Evolutionary conservation across 1,139 yeast species (phyloP), one percentile per base, ranked within the genome.

Genomic region (Spathaspora sp.): DNA sequence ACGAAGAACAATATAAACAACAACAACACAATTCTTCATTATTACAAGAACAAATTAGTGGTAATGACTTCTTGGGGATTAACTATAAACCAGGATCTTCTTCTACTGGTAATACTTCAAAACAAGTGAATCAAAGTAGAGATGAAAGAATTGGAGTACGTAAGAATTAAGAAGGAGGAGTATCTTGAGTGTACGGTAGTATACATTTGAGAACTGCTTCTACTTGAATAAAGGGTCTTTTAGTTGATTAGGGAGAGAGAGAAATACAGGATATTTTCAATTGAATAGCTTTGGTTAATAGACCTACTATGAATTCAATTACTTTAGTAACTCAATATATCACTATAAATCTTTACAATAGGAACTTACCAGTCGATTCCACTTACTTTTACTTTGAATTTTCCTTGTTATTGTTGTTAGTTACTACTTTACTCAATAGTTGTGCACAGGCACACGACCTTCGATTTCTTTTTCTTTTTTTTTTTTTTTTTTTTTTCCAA

Each of bases 101-200:
- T 4, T 34, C 38, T 10, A 5, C n/a, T 34, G 38, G 38, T 10
- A 34, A 16, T 18, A 34, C 10, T 8, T 34, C 38, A 7, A 34
- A 34, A 15, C 38, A 34, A 18, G 33, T 11, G 10, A 46, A 42
- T 31, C 43, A 42, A 39, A 40, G 50, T 11, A 56, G 56, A 43
- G 58, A 56, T 40, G 62, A 58, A n/a, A 51, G 62, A 41, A 55
- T 58, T 25, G 60, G 61, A 1, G 47, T 55, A n/a, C 45, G 47
- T 17, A 46, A 55, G 43, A 52, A 50, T 43, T 45, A 47, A 20
- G 16, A n/a, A 29, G 34, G 34, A 29, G n/a, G n/a, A n/a, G n/a
- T n/a, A n/a, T n/a, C 3, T 15, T 13, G 13, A 13, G 2, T 7
- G 34, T n/a, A n/a, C n/a, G n/a, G n/a, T n/a, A n/a, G n/a, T n/a